Evolutionary conservation across 1,139 yeast species (phyloP), one percentile per base, ranked within the genome.

Genomic region (Candida sp.): DNA sequence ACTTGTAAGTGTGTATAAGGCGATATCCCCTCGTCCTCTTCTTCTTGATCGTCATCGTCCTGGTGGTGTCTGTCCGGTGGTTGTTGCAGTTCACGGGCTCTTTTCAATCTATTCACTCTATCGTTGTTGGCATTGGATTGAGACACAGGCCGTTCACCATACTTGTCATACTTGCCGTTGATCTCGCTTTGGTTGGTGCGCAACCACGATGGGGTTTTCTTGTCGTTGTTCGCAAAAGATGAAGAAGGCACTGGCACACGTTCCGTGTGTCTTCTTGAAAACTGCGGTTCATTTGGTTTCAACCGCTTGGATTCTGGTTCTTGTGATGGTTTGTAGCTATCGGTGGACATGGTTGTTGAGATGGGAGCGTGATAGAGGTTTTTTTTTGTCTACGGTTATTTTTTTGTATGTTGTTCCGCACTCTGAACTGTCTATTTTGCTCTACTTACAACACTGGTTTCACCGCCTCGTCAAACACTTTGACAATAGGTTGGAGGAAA

Each of bases 191-290:
- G 42, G 3, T 46, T 42, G 11, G 42, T 44, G 44, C 68, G 70
- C 66, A 75, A 62, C 82, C 82, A 77, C 5, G 77, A 78, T 7
- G 82, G 82, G 3, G 63, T 57, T 38, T 58, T 59, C 34, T 61
- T 57, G 28, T 61, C 56, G 22, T 62, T 57, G 25, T 57, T 69
- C 12, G 61, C 57, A 51, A 70, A 73, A 5, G 62, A 63, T 1
- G 78, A 73, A 2, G 69, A 22, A 11, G 38, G 43, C 7, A 23
- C 41, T 3, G 42, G 27, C 11, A 17, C 30, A 25, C 22, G 31
- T 38, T 26, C 30, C 3, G 38, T 25, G 11, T 37, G 66, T 54
- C 71, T 57, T 46, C 73, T 57, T 5, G 74, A 69, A 49, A 69
- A 69, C 34, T 55, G 43, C 7, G 51, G 49, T 3, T 54, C 54